Evolutionary conservation across 1,284 basidiomycete species (phyloP), one percentile per base, ranked within the genome.

Genomic region (Clitocybe nebularis): DNA sequence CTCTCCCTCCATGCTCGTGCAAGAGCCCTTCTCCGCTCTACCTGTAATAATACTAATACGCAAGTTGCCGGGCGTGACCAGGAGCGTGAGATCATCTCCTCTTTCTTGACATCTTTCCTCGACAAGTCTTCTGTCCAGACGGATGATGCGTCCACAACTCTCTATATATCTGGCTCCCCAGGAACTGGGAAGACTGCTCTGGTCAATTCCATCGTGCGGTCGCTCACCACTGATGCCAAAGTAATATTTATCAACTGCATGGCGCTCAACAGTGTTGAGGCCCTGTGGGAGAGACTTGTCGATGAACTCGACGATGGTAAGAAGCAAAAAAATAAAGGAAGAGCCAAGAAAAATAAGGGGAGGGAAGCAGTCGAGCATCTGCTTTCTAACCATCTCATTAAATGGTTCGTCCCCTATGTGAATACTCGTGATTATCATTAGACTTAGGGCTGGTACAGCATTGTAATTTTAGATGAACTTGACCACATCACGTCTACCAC

Each of bases 121-220:
- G 52, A 62, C 23, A 52, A 50, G 20, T 53, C 55, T n/a, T 47
- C 56, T 23, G 56, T 57, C 39, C 49, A 62, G 13, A 36, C 36
- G 11, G 53, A 56, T 30, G 57, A 58, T 16, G 54, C 55, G 7
- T 53, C 61, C 11, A 67, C 70, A 10, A 70, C 73, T 21, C 67
- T 90, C 41, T 90, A 88, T 58, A 79, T 90, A 39, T 89, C 87
- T 11, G 87, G 87, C 21, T 72, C 84, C 0, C 87, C 88, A 10
- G 88, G 87, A 1, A 86, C 85, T 4, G 88, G 87, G 20, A 90
- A 90, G 66, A 90, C 88, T 1, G 88, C 87, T 0, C 67, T 90
- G 6, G 77, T 90, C 23, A 85, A 84, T 54, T 67, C 76, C 3
- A 64, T 88, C 35, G 58, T 90, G 19, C 62, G 69, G 24, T 60